phyloP scores from a whole-genome alignment of 352 stramenopile genomes.

The Phytophthora palmivora region DNA sequence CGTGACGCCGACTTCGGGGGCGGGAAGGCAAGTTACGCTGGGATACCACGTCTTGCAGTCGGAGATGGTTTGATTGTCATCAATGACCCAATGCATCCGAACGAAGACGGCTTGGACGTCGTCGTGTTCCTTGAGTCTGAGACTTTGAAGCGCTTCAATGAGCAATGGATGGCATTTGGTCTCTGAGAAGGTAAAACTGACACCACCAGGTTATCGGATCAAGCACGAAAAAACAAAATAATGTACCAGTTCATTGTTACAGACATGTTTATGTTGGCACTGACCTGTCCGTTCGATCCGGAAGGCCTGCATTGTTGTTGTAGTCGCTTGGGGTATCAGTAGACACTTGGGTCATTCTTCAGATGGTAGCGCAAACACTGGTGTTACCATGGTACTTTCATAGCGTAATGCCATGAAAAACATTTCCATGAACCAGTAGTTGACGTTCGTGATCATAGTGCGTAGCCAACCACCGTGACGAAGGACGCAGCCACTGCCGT shows the following conservation, averaged over 20 bases:
- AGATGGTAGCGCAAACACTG: conserved; percentile 44
- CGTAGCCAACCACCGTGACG: conserved; percentile 63
- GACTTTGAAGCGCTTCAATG: not conserved
- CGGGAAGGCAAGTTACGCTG: not conserved
- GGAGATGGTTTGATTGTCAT: conserved; percentile 2
- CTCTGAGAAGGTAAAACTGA: conserved; percentile 2
- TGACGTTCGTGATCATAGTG: conserved; percentile 43
- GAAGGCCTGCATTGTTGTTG: conserved; percentile 4
- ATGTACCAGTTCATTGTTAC: conserved; percentile 23
- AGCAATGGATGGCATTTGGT: conserved; percentile 1
- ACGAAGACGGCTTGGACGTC: conserved; percentile 4
- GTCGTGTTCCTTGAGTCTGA: not conserved
- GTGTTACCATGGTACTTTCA: conserved; percentile 60
- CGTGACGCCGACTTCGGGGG: conserved; percentile 2
- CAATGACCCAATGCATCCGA: not conserved
- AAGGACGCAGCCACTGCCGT: conserved; percentile 44
- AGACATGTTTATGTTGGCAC: conserved; percentile 9
- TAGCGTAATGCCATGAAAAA: conserved; percentile 70
- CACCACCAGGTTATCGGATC: too few species aligned
- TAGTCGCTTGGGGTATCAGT: conserved; percentile 8
- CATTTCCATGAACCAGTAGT: conserved; percentile 68
- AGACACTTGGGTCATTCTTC: conserved; percentile 16
- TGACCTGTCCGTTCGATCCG: conserved; percentile 24
- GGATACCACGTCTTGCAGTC: conserved; percentile 1
- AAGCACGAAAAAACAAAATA: too few species aligned